Base-by-base conservation (phyloP, 192 early-diverging fungal species). In the Coemansia sp. region DNA sequence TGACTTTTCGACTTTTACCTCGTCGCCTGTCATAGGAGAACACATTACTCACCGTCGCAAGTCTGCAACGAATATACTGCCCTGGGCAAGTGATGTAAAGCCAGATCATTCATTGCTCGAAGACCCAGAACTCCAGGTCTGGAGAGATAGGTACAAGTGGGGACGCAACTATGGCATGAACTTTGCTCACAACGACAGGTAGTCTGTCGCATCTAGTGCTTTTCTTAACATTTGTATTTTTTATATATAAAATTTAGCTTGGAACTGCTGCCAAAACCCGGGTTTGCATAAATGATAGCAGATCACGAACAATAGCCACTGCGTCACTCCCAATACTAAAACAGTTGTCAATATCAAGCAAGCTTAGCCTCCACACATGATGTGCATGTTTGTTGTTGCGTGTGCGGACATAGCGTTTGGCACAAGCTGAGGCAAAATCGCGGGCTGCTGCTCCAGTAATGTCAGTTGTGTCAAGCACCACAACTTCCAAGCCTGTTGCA, bases 131-230 rank as follows among this genome's bases (percentile, higher is more conserved):
- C 61, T 79, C 11, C 77, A 79, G 68, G 68, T 71, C 38, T 79
- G 77, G 77, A 51, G 77, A 22, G 68, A 73, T 62, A 45, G 77
- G 10, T 79, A 79, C 64, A 79, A 74, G 59, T 79, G 77, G 77
- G 77, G 77, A 37, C 58, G 77, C 6, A 57, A 67, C 51, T 79
- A 79, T 54, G 77, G 77, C 4, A 67, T 79, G 66, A 79, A 79
- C 68, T 79, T 70, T 66, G 71, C 77, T 1, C 77, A 79, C 55
- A 79, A 79, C 64, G 77, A 78, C 57, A 56, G 45, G 10, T 70
- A 64, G 62, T 35, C n/a, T n/a, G 8, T 35, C 8, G 32, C 8
- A 9, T 35, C 22, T 48, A 47, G 35, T 53, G 20, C 9, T 11
- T 53, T 53, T 52, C 23, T 52, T 23, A 52, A 52, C 6, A 27